Evolutionary conservation across 148 eudicot species (phyloP), one percentile per base, ranked within the genome.

Genomic region (Vaccinium vitisidaea): DNA sequence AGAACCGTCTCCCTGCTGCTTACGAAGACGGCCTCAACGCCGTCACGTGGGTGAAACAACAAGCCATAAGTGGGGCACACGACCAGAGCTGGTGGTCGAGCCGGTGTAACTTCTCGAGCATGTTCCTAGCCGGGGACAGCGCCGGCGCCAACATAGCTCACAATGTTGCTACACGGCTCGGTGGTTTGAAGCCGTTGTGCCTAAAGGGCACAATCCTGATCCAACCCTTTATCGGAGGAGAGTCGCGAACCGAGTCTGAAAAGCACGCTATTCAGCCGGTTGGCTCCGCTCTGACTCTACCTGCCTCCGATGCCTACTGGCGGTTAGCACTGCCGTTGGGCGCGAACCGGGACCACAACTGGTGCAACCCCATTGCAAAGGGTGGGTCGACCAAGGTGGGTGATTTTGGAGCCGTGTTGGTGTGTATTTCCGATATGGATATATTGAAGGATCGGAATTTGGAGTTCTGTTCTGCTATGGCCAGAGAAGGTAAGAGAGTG

Each of bases 111-210:
- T 84, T 91, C n/a, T 84, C 89, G 8, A 88, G 84, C 61, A 53
- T 89, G 19, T 91, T 87, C 85, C 63, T 94, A 55, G 92, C 84
- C 1, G 95, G 97, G 19, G 97, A 94, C 73, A 94, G 94, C 83
- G 91, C 95, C 4, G 97, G 97, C 39, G 97, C 89, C 39, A 92
- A 92, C 84, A 89, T 94, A 59, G 94, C 95, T 11, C 83, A 92
- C 81, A 90, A 94, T 86, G 92, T 94, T 77, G 90, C 89, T 79
- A 80, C 84, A 69, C 84, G 89, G 63, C 58, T 89, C 13, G 73
- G 75, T 5, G 12, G 54, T 13, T 2, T 77, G 16, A 86, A 16
- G 55, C 88, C 88, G n/a, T 14, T 84, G 61, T 63, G 21, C 11
- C 7, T 88, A 5, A 85, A 75, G 52, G 94, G 97, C 5, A 80